Evolutionary conservation across 2,329 filamentous ascomycete genomes (phyloP), one percentile per base, ranked within the genome.

Genomic region (Pseudogymnoascus pannorum): DNA sequence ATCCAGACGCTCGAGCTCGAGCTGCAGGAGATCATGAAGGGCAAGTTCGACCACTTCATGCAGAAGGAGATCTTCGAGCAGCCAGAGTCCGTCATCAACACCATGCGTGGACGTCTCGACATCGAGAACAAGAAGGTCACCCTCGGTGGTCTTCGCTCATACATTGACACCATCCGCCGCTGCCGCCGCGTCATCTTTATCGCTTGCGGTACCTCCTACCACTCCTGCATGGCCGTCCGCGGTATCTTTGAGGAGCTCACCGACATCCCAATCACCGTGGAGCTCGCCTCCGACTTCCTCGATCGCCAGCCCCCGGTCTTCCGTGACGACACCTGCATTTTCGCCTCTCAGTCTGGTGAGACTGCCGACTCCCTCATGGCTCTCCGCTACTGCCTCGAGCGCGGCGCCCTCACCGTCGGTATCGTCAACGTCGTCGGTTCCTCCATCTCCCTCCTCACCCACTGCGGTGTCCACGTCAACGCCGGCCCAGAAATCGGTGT

Each of bases 11-110:
- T 99, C 61, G 94, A 99, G 82, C 89, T 99, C 58, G 92, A 99
- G 82, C 88, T 99, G 67, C 94, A 99, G 81, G 92, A 99, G 82
- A 99, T 99, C 78, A 99, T 99, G 94, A 99, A 99, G 88, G 94
- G 94, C 77, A 95, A 94, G 75, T 99, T 97, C 78, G 94, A 99
- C 77, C 94, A 99, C 81, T 99, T 97, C 83, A 99, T 99, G 94
- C 94, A 99, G 77, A 99, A 99, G 86, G 94, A 99, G 77, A 99
- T 99, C 73, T 99, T 99, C 76, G 94, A 99, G 83, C 94, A 99
- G 82, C 94, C 94, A 73, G 94, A 99, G 79, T 99, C 94, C 12
- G 91, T 99, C 64, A 87, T 99, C 81, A 99, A 99, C 85, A 97
- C 94, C 68, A 99, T 99, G 94, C 91, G 94, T 86, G 94, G 94